Conservation (phyloP, 768 basidiomycete genomes). For the Hemileccinum rubropunctum region DNA sequence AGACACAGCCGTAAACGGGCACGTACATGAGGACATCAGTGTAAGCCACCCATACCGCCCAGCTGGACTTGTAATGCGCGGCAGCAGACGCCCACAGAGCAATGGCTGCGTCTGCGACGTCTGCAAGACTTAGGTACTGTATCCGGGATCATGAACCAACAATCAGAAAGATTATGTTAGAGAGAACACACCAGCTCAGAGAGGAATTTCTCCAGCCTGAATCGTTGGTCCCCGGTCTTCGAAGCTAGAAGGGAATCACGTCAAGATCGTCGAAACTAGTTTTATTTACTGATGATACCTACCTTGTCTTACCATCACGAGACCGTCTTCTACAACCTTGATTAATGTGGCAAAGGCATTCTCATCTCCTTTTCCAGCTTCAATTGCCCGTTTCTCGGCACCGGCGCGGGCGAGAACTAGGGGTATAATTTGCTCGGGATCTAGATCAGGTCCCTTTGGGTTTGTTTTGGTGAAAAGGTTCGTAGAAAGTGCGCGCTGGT, state of each 20-base stretch:
- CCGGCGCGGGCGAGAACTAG: conserved; percentile 63
- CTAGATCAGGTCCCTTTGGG: conserved; percentile 27
- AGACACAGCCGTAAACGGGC: not conserved
- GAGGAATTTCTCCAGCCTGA: conserved; percentile 83
- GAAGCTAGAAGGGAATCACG: conserved; percentile 41
- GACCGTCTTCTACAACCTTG: conserved; percentile 59
- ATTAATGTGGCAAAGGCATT: conserved; percentile 52
- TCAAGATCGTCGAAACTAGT: not conserved
- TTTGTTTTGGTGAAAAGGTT: conserved; percentile 44
- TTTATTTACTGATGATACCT: conserved; percentile 4
- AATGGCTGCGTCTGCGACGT: conserved; percentile 53
- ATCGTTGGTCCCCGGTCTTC: conserved; percentile 66
- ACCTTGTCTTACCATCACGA: conserved; percentile 62
- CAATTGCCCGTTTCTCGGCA: conserved; percentile 56
- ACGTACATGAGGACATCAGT: conserved; percentile 73
- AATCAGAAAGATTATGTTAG: not conserved
- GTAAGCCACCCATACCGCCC: conserved; percentile 72
- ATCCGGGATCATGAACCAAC: not conserved
- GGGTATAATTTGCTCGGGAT: conserved; percentile 64
- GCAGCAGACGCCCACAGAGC: conserved; percentile 64
- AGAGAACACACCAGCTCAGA: conserved; percentile 60
- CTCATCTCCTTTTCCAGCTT: conserved; percentile 48
- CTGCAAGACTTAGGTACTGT: conserved; percentile 46
- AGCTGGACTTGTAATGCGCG: conserved; percentile 67
- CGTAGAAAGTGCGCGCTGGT: conserved; percentile 52